These are phyloP conservation scores for Acanthamoeba lugdunensis DNA, from an alignment of 208 protist genomes.

Conservation along the genomic window DNA sequence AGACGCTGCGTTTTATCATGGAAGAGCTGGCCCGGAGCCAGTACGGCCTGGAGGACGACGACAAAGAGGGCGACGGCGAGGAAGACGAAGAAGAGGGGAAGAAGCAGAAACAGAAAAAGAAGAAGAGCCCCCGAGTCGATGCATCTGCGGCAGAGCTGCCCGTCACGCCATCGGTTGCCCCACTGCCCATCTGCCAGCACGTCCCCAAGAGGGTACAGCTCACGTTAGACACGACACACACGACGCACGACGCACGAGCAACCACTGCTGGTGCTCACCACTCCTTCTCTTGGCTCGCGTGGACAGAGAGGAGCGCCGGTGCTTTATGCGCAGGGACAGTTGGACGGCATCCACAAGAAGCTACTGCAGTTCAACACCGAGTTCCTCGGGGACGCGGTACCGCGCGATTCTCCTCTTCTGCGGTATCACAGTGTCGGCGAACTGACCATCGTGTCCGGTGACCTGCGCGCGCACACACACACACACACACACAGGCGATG, in stretches of 20 bases:
- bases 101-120: background rate
- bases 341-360: constrained; percentile 67
- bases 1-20: background rate
- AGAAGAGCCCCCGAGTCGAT: background rate
- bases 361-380: constrained; percentile 51
- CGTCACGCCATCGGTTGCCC: background rate
- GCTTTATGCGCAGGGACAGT: constrained; percentile 41
- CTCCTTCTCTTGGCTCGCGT: background rate
- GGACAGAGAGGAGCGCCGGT: constrained; percentile 46
- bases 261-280: background rate
- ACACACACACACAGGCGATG: background rate
- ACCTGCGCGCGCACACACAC: background rate
- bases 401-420: background rate
- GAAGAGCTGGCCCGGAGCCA: background rate
- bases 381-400: background rate
- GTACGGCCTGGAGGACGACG: background rate
- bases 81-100: background rate
- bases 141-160: background rate
- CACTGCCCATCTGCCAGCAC: background rate
- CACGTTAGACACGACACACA: too few species aligned
- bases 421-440: background rate
- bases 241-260: too few species aligned
- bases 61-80: background rate
- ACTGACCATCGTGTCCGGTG: too few species aligned
- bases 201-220: background rate